Evolutionary conservation across 345 rosid species (phyloP).

Genomic region (Hibiscus syriacus): DNA sequence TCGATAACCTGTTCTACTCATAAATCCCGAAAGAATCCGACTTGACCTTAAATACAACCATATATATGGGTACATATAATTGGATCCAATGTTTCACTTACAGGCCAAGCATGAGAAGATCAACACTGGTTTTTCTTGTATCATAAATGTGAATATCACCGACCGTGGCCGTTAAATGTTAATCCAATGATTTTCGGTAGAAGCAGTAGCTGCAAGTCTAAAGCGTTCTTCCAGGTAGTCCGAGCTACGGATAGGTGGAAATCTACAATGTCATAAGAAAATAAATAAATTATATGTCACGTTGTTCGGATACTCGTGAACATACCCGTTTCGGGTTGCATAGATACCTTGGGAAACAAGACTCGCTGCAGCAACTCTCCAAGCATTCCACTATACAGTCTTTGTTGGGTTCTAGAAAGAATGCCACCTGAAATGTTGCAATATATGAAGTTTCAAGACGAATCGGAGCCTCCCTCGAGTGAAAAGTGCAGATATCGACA

Average conservation of each 20-base stretch:
- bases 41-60: no score
- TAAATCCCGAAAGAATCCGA: no score
- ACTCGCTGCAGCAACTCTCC: constrained; percentile 70
- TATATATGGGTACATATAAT: no score
- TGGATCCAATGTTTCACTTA: neutral
- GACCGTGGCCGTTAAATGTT: neutral
- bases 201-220: constrained; percentile 28
- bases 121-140: neutral
- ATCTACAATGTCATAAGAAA: constrained; percentile 33
- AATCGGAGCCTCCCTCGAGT: neutral
- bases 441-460: neutral
- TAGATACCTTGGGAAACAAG: neutral
- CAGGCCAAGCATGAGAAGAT: neutral
- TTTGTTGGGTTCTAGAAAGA: constrained; percentile 61
- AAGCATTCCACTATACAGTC: constrained; percentile 70
- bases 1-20: no score
- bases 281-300: neutral
- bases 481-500: neutral
- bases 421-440: constrained; percentile 47
- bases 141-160: neutral
- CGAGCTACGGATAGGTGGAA: constrained; percentile 56
- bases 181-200: neutral
- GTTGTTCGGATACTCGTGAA: neutral
- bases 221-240: constrained; percentile 64
- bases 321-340: neutral